These are phyloP conservation scores for Suaeda aralocaspica DNA, from an alignment of 148 eudicot genomes.

Conservation along the genomic window DNA sequence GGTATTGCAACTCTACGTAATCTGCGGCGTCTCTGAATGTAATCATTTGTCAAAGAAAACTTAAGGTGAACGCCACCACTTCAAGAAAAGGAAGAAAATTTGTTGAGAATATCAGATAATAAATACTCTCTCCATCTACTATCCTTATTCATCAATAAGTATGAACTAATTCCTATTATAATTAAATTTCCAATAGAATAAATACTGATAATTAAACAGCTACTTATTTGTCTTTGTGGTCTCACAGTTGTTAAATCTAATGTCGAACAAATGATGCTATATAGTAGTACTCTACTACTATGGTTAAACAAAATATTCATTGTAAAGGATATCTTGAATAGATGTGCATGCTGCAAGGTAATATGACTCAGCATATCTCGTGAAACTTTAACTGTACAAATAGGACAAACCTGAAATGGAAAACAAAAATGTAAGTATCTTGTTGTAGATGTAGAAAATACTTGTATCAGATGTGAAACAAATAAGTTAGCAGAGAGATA, in stretches of 20 bases:
- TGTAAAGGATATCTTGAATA: constrained; percentile 82
- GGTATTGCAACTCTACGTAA: constrained; percentile 74
- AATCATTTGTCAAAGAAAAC: constrained; percentile 45
- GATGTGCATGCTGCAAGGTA: constrained; percentile 77
- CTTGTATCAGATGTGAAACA: background rate
- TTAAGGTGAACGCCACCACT: background rate
- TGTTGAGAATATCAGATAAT: too few relatives aligned
- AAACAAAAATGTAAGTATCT: constrained; percentile 5
- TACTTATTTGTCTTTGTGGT: too few relatives aligned
- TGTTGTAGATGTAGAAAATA: background rate
- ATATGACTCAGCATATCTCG: constrained; percentile 80
- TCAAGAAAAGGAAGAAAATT: too few relatives aligned
- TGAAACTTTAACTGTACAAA: constrained; percentile 68
- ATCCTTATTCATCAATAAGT: too few relatives aligned
- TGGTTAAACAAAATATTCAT: background rate
- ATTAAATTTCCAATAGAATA: too few relatives aligned
- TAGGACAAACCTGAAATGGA: constrained; percentile 63
- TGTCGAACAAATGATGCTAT: too few relatives aligned
- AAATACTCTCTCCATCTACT: too few relatives aligned
- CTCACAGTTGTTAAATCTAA: too few relatives aligned
- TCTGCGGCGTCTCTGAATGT: constrained; percentile 75
- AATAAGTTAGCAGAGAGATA: background rate
- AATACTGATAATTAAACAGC: too few relatives aligned
- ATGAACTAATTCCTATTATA: too few relatives aligned
- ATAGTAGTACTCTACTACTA: too few relatives aligned